A percentile compares a stretch with the other conserved stretches of the same genome.
Conservation (phyloP, 495 filamentous ascomycete species). For the Penicillium tannophilum region DNA sequence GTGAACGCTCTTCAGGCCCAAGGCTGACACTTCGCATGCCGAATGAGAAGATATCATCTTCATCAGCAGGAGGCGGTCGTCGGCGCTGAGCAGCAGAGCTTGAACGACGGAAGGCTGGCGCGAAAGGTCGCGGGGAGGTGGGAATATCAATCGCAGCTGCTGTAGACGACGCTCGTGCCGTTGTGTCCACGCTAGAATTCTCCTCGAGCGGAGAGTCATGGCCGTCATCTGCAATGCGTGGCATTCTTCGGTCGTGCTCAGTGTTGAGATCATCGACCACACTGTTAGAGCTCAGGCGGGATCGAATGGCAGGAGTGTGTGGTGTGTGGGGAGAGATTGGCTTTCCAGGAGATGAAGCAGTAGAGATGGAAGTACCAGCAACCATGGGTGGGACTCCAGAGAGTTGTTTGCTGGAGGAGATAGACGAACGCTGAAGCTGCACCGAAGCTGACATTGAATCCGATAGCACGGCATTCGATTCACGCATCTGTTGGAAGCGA, state of each 20-base stretch:
- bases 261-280: conserved; percentile 69
- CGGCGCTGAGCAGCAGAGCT: conserved; percentile 79
- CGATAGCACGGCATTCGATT: conserved; percentile 80
- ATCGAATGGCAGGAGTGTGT: conserved; percentile 90
- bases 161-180: conserved; percentile 47
- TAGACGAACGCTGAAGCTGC: conserved; percentile 78
- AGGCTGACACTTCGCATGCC: conserved; percentile 77
- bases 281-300: conserved; percentile 84
- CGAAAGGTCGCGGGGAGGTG: conserved; percentile 66
- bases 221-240: conserved; percentile 38
- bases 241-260: conserved; percentile 26
- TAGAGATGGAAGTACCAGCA: conserved; percentile 77
- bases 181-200: conserved; percentile 36
- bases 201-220: conserved; percentile 42
- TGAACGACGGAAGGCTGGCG: conserved; percentile 64
- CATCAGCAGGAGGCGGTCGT: conserved; percentile 54
- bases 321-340: conserved; percentile 81
- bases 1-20: conserved; percentile 66
- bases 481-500: conserved; percentile 81
- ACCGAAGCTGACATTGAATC: conserved; percentile 88
- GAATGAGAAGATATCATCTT: conserved; percentile 61
- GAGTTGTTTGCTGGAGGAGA: conserved; percentile 80
- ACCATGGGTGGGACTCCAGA: conserved; percentile 84
- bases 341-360: conserved; percentile 86
- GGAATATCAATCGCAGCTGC: conserved; percentile 83